phyloP scores from a whole-genome alignment of 176 grass and related monocot genomes.

The Bothriochloa decipiens region DNA sequence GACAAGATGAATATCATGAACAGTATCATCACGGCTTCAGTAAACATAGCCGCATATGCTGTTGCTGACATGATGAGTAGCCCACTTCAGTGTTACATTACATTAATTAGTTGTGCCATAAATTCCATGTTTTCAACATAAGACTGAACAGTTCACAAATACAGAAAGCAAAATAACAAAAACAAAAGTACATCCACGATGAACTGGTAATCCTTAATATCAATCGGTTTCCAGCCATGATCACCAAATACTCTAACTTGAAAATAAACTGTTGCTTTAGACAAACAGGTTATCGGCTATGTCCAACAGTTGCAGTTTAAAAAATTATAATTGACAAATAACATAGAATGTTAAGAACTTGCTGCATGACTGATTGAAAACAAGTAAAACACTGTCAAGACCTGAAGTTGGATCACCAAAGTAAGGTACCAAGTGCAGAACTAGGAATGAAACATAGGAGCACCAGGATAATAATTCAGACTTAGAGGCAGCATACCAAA shows the following conservation, averaged over 20 bases:
- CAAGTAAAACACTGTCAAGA: conserved; percentile 26
- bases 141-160: conserved; percentile 1
- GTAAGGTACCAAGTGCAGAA: conserved; percentile 31
- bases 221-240: conserved; percentile 6
- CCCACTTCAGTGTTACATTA: conserved; percentile 23
- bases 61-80: conserved; percentile 4
- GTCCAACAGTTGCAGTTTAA: neutral
- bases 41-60: conserved; percentile 15
- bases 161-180: neutral
- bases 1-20: conserved; percentile 31
- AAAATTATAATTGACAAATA: neutral
- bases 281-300: neutral
- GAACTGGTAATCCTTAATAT: conserved; percentile 15
- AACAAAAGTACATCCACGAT: neutral
- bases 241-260: conserved; percentile 2
- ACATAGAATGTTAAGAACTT: conserved; percentile 8
- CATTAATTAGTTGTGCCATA: neutral
- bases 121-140: conserved; percentile 23
- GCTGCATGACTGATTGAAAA: neutral
- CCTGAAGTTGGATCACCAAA: neutral
- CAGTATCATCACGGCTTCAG: conserved; percentile 1
- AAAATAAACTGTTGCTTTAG: neutral
- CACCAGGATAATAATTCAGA: neutral
- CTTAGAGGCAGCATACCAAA: conserved; percentile 20
- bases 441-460: conserved; percentile 12